Evolutionary conservation across 176 grass and related monocot genomes (phyloP), one percentile per base, ranked within the genome.

Genomic region (Urochloa ruziziensis): DNA sequence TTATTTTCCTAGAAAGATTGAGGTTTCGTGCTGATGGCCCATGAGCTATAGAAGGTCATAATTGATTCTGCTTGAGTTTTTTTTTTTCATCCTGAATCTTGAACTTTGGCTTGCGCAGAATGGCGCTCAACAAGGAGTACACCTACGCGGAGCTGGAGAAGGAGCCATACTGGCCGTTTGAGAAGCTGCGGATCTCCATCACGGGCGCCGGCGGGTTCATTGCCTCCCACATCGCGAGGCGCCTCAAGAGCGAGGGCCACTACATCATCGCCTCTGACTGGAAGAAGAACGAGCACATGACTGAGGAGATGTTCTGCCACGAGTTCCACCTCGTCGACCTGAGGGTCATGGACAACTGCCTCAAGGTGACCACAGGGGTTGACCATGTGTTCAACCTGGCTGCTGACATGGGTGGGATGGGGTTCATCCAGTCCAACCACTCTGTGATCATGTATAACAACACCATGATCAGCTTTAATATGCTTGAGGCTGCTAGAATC

Each of bases 221-320:
- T 14, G 94, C 86, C 70, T 97, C 91, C 21, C 94, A 97, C 78
- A 97, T 97, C 60, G 94, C 94, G 14, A 85, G 94, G 43, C 86
- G 94, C 39, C 71, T 97, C 77, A 97, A 93, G 82, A 88, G 84
- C 1, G 94, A 97, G 81, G 94, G 91, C 10, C 94, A 97, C 47
- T 97, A 97, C 71, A 85, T 97, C 52, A 89, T 97, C 16, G 94
- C 94, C 24, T 97, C 94, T 0, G 94, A 97, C 78, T 97, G 94
- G 94, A 97, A 97, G 89, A 93, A 90, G 91, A 97, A 97, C 3
- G 94, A 97, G 35, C 94, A 97, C 83, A 97, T 97, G 94, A 90
- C 84, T 0, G 94, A 90, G 81, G 89, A 97, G 68, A 97, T 97
- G 94, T 97, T 97, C 74, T 97, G 94, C 74, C 94, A 97, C 57